Evolutionary conservation across 2,329 filamentous ascomycete genomes (phyloP), one percentile per base, ranked within the genome.

Genomic region (Berkeleyomyces rouxiae): DNA sequence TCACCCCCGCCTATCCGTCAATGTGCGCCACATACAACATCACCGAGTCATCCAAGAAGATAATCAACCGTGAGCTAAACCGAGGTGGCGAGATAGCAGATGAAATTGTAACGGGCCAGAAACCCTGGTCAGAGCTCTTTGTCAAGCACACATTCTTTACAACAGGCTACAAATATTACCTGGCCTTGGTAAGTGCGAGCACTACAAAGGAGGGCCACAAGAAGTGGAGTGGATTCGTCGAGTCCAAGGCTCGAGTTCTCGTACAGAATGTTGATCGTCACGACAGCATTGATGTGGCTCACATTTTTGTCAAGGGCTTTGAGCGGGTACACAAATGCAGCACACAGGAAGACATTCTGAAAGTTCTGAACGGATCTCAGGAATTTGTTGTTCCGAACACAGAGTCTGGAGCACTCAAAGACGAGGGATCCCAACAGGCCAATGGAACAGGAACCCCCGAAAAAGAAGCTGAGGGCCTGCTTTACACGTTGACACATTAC

Each of bases 11-110:
- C 0, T 97, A 96, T 71, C 93, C 93, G 2, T 95, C 90, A 59
- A 97, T 96, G 91, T 97, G 93, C 72, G 87, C 93, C 1, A 97
- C 93, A 0, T 93, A 95, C 76, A 97, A 96, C 70, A 86, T 99
- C 65, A 91, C 88, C 2, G 78, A 82, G 67, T 97, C 92, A 0
- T 95, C 90, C 1, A 89, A 90, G 76, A 77, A 82, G 5, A 83
- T 96, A 59, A 90, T 99, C 70, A 82, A 90, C 67, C 81, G 85
- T 57, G 93, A 99, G 71, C 81, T 97, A 23, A 79, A 85, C 66
- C 83, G 88, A 44, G 93, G 86, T 4, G 82, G 85, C 60, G 79
- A 88, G 60, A 86, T 96, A 62, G 84, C 90, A 7, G 84, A 88
- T 66, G 82, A 84, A 68, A 95, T 99, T 65, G 86, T 92, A 74